Base-by-base conservation (phyloP, 805 yeast species). In the Cyberlindnera veronae region DNA sequence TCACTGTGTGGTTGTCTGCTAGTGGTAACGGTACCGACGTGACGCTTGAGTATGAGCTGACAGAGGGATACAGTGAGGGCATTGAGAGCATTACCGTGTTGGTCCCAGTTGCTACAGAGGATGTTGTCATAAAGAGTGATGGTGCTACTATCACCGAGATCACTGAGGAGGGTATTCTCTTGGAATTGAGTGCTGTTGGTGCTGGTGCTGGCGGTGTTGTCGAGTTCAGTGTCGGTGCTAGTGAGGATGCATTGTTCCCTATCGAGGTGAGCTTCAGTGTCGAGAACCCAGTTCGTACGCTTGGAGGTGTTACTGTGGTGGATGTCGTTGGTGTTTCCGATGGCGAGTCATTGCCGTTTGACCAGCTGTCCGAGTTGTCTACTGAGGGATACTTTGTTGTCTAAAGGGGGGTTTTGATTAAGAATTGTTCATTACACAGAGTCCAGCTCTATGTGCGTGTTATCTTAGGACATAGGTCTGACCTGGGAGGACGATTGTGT, bases 241-340 rank as follows among this genome's bases (percentile, higher is more conserved):
- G 76, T 48, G 97, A 91, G 63, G 95, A 89, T 46, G 73, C 78
- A 11, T 69, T 91, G 54, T 91, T 89, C 84, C 99, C 99, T 45
- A 78, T 91, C 71, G 79, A 79, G 54, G 75, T 89, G 29, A 64
- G 70, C 36, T 86, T 89, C 66, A 69, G 69, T 29, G 58, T 70
- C 32, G 66, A 70, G 28, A 66, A 66, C 46, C 72, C 72, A 17
- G 66, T 63, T 14, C 66, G 71, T 23, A 77, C 81, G 17, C 71
- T 85, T 47, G 87, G 91, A 39, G 72, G 76, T 37, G 80, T 90
- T 42, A 74, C 72, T 48, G 77, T 87, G 33, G 63, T 74, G 30
- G 80, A 75, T 44, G 78, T 85, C 45, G 74, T 76, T 19, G 63
- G 63, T 17, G 66, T 63, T 34, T 71, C 67, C 40, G 78, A 66